Base-by-base conservation (phyloP, 805 yeast species). In the Starmerella stigmatis region DNA sequence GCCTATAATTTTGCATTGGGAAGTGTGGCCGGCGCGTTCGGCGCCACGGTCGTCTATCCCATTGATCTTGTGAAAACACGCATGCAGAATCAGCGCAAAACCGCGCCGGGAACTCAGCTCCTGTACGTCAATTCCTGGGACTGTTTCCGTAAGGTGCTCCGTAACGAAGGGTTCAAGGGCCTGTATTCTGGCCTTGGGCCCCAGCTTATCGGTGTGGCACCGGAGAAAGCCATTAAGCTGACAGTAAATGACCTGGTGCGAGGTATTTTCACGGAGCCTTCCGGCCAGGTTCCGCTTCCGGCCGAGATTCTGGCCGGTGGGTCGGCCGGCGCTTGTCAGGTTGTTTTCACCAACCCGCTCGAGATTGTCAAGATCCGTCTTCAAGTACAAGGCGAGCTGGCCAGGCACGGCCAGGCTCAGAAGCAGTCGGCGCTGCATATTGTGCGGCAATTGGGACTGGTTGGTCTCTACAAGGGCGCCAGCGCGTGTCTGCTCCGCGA, bases 31-130 rank as follows among this genome's bases (percentile, higher is more conserved):
- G 98, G 98, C 48, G 92, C 96, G 56, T 78, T 89, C 64, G 98
- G 98, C 51, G 96, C 98, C n/a, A 85, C 96, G 5, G 84, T 82
- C 13, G 98, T 89, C 35, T 89, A 89, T 63, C 98, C 98, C 26
- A 92, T 92, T 54, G 98, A 89, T 66, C 71, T 92, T 62, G 86
- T 89, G 53, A 89, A 89, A 67, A 89, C 98, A 5, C 77, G 97
- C 64, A 86, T 89, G 94, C 98, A 89, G 67, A 94, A 94, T 50
- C 97, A 89, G 68, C 76, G 86, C 53, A 76, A 77, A 49, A 21
- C 45, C 8, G 44, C 49, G 9, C 68, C 68, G 8, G 72, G 71
- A 31, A 64, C 63, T 45, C 60, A 57, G 46, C 54, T 57, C 38
- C 67, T 78, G 39, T 89, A 89, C 65, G 75, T 74, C 50, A 86